Evolutionary conservation across 1,284 basidiomycete genomes (phyloP).

Genomic region (Trichosporon ovoides): DNA sequence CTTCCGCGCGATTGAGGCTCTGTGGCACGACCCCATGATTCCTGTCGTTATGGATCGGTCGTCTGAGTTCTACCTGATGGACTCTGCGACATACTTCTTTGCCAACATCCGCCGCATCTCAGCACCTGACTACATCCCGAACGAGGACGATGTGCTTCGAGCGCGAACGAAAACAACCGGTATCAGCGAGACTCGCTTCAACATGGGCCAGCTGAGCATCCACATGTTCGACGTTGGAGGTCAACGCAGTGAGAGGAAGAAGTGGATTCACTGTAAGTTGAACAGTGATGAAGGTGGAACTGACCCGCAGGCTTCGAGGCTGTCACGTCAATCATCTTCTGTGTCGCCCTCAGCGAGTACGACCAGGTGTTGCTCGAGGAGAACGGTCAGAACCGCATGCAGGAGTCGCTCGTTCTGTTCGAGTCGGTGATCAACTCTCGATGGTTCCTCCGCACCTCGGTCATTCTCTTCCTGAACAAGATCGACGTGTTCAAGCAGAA

Average conservation of each 20-base stretch:
- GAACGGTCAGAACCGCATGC: slow-evolving; percentile 80
- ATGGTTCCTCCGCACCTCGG: slow-evolving; percentile 90
- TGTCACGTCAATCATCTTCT: slow-evolving; percentile 92
- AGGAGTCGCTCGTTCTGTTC: slow-evolving; percentile 85
- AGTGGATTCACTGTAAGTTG: slow-evolving; percentile 78
- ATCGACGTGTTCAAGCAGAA: slow-evolving; percentile 94
- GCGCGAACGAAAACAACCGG: slow-evolving; percentile 88
- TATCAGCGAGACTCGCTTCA: slow-evolving; percentile 77
- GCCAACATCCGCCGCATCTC: slow-evolving; percentile 77
- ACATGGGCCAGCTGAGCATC: slow-evolving; percentile 52
- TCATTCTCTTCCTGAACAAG: slow-evolving; percentile 92
- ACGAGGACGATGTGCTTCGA: slow-evolving; percentile 80
- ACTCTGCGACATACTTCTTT: slow-evolving; percentile 91
- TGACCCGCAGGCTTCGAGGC: slow-evolving; percentile 63
- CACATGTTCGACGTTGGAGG: slow-evolving; percentile 91
- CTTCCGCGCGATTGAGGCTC: slow-evolving; percentile 68
- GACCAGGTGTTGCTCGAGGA: slow-evolving; percentile 82
- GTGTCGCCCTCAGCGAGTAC: slow-evolving; percentile 88
- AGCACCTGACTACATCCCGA: slow-evolving; percentile 71
- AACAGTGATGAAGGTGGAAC: background rate
- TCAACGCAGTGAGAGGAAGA: slow-evolving; percentile 87
- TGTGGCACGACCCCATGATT: slow-evolving; percentile 91
- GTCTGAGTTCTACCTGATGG: slow-evolving; percentile 94
- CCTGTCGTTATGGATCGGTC: slow-evolving; percentile 76
- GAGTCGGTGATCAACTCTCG: slow-evolving; percentile 95